A percentile compares a stretch with the other conserved stretches of the same genome.
Conservation (phyloP, 2,329 filamentous ascomycete genomes). For the Chrysoporthe puriensis region DNA sequence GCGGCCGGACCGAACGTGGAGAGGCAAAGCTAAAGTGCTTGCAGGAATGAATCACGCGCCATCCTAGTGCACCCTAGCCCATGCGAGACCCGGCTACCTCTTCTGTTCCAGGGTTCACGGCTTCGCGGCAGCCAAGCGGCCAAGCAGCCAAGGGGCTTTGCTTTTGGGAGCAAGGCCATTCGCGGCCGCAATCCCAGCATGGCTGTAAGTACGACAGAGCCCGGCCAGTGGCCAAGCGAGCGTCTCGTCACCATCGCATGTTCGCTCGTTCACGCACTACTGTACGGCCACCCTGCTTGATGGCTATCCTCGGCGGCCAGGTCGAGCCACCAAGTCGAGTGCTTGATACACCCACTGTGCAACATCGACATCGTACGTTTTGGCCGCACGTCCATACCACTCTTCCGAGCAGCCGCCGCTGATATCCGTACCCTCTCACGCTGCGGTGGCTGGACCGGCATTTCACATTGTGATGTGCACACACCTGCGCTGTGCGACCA, state of each 20-base stretch:
- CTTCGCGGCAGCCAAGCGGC: background rate
- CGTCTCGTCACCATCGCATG: background rate
- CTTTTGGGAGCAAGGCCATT: background rate
- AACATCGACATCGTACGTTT: background rate
- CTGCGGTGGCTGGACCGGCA: slow-evolving; percentile 4
- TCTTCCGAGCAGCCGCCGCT: background rate
- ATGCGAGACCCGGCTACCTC: background rate
- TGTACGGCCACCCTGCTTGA: background rate
- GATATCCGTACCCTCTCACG: background rate
- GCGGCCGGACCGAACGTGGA: background rate
- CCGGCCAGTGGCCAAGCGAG: background rate
- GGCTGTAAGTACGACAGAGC: background rate
- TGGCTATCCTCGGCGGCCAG: background rate
- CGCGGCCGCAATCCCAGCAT: background rate
- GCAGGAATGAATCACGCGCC: slow-evolving; percentile 9
- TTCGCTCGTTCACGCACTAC: background rate
- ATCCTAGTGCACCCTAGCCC: slow-evolving; percentile 5
- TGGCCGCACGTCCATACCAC: background rate
- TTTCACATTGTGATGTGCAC: background rate
- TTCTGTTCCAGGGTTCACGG: background rate
- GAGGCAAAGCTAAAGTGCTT: slow-evolving; percentile 11
- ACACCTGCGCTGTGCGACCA: slow-evolving; percentile 2
- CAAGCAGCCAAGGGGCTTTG: background rate
- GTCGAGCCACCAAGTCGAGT: background rate
- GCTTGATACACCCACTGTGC: background rate